A percentile compares a stretch with the other conserved stretches of the same genome.
Evolutionary conservation across 768 basidiomycete genomes (phyloP).

Genomic region (Kwoniella sp.): DNA sequence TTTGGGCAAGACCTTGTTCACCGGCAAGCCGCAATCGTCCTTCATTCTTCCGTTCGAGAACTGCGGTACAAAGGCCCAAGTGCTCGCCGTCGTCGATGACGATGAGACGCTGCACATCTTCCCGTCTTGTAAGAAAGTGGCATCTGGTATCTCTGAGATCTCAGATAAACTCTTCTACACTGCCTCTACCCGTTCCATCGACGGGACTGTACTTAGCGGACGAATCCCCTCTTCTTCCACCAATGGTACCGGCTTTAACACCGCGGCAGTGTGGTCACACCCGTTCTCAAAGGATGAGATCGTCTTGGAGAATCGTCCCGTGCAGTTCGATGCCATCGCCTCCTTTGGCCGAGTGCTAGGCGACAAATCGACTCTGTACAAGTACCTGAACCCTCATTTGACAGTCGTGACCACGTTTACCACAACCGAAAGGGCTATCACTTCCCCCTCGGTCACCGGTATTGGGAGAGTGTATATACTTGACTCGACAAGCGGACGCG

Average conservation of each 20-base stretch:
- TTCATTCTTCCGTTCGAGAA: slow-evolving; percentile 51
- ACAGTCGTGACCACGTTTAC: slow-evolving; percentile 67
- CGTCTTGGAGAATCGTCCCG: slow-evolving; percentile 63
- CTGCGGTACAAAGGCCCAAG: slow-evolving; percentile 42
- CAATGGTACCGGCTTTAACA: slow-evolving; percentile 56
- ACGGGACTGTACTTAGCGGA: slow-evolving; percentile 29
- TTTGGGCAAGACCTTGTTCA: slow-evolving; percentile 41
- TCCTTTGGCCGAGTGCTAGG: slow-evolving; percentile 82
- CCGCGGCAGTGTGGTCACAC: slow-evolving; percentile 70
- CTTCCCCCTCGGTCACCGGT: slow-evolving; percentile 16
- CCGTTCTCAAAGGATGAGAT: slow-evolving; percentile 64
- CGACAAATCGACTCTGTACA: slow-evolving; percentile 85
- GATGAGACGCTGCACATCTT: slow-evolving; percentile 48
- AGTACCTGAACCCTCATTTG: slow-evolving; percentile 85
- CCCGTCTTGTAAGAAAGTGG: slow-evolving; percentile 53
- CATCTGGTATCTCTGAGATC: slow-evolving; percentile 32
- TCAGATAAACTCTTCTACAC: slow-evolving; percentile 42
- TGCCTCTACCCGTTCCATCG: slow-evolving; percentile 6
- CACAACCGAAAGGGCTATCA: slow-evolving; percentile 9
- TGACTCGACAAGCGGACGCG: slow-evolving; percentile 76
- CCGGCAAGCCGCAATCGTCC: slow-evolving; percentile 31
- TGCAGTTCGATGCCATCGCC: slow-evolving; percentile 62
- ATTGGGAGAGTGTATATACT: slow-evolving; percentile 72
- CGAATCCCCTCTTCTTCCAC: slow-evolving; percentile 16
- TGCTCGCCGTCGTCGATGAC: slow-evolving; percentile 47